phyloP scores from a whole-genome alignment of 2,329 filamentous ascomycete species.

The Pseudogymnoascus sp. region DNA sequence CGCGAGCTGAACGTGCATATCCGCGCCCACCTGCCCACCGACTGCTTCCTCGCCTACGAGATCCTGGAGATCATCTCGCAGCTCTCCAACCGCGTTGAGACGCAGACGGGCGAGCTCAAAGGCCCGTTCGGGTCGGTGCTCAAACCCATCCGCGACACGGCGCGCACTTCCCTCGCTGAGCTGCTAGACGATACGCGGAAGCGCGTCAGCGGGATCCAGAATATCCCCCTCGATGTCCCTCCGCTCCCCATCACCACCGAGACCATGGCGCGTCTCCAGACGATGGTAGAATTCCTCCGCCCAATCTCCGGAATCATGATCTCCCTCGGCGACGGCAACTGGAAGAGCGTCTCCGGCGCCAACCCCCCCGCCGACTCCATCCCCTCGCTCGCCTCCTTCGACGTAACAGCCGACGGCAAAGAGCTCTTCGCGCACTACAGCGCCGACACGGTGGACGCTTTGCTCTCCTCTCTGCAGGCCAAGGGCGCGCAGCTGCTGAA shows the following conservation, averaged over 20 bases:
- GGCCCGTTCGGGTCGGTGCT: conserved; percentile 73
- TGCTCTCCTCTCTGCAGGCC: conserved; percentile 67
- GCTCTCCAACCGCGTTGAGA: conserved; percentile 71
- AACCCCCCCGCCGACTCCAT: conserved; percentile 55
- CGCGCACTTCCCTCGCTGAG: conserved; percentile 75
- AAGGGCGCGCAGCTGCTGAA: conserved; percentile 69
- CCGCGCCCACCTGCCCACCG: conserved; percentile 74
- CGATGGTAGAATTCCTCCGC: conserved; percentile 77
- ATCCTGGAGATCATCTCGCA: conserved; percentile 83
- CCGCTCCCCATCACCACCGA: conserved; percentile 72
- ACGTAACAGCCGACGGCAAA: conserved; percentile 80
- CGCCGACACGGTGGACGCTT: conserved; percentile 75
- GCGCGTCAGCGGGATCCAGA: conserved; percentile 56
- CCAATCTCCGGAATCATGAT: conserved; percentile 86
- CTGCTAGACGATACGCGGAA: conserved; percentile 76
- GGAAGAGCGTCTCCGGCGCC: conserved; percentile 53
- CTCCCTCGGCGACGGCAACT: conserved; percentile 86
- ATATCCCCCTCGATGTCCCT: conserved; percentile 70
- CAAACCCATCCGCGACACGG: conserved; percentile 85
- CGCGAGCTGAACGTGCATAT: conserved; percentile 87
- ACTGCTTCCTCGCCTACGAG: conserved; percentile 93
- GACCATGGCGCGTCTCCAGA: conserved; percentile 77
- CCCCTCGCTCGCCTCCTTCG: conserved; percentile 69
- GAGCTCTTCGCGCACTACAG: conserved; percentile 88
- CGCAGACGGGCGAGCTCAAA: conserved; percentile 79